Percentiles rank a stretch among this genome's conserved stretches.
Evolutionary conservation across 2,329 filamentous ascomycete species (phyloP).

Genomic region (Fusarium sp.): DNA sequence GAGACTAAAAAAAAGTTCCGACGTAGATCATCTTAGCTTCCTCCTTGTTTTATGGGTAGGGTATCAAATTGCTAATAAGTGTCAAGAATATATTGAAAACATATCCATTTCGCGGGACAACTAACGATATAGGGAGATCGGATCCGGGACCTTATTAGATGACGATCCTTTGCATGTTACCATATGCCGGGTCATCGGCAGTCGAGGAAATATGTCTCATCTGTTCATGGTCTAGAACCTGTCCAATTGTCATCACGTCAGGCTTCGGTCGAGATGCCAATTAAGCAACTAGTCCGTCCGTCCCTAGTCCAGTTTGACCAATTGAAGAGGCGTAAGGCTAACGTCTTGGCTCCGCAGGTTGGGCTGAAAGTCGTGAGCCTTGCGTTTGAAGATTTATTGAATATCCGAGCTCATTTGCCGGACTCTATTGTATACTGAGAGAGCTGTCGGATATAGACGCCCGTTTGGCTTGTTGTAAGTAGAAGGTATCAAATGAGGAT

Average conservation of each 20-base stretch:
- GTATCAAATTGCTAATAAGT: conserved; percentile 5
- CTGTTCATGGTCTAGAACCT: background rate
- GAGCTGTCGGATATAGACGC: background rate
- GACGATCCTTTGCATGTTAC: background rate
- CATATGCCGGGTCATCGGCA: background rate
- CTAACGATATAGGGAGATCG: background rate
- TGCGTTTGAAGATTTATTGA: background rate
- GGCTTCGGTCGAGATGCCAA: background rate
- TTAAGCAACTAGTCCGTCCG: background rate
- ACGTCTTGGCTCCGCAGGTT: conserved; percentile 1
- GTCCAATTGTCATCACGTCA: background rate
- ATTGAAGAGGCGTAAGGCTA: background rate
- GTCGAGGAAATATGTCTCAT: background rate
- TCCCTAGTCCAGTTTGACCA: background rate
- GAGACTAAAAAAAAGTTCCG: conserved; percentile 24
- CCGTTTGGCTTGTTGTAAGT: background rate
- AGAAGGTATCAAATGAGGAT: background rate
- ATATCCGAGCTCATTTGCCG: background rate
- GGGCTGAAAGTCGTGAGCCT: background rate
- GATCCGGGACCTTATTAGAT: background rate
- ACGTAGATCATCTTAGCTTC: conserved; percentile 7
- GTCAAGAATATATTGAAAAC: conserved; percentile 1
- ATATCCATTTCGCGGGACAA: conserved; percentile 1
- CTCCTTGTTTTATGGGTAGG: conserved; percentile 1
- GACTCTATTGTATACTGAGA: background rate